Percentiles rank a stretch among this genome's conserved stretches.
phyloP scores from a whole-genome alignment of 257 asterid genomes.

The Parsonsia alboflavescens region DNA sequence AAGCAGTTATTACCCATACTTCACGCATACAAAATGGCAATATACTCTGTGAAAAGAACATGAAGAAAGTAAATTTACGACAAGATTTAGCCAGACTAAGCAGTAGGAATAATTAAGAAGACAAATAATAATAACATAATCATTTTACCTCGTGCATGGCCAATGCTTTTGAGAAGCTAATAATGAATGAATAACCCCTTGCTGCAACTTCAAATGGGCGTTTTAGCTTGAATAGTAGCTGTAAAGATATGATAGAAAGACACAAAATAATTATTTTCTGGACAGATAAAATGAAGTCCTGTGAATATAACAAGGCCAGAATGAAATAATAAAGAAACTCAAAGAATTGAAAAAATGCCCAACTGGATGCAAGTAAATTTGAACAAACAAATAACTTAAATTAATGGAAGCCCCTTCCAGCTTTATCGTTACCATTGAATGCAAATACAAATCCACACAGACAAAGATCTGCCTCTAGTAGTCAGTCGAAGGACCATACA shows the following conservation, averaged over 20 bases:
- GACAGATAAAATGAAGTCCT: not conserved
- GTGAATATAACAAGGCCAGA: not conserved
- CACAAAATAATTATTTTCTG: slow-evolving; percentile 19
- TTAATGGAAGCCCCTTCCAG: not conserved
- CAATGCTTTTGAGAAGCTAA: slow-evolving; percentile 89
- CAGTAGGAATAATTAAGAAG: slow-evolving; percentile 20
- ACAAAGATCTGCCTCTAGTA: not conserved
- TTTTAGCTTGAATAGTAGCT: slow-evolving; percentile 80
- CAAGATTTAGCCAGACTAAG: slow-evolving; percentile 6
- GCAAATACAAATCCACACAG: not conserved
- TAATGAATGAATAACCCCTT: slow-evolving; percentile 94
- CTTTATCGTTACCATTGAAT: not conserved
- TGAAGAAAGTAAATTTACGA: slow-evolving; percentile 14
- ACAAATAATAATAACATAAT: slow-evolving; percentile 17
- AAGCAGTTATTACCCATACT: slow-evolving; percentile 95
- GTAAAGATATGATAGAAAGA: slow-evolving; percentile 28
- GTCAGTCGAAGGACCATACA: not conserved
- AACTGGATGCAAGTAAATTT: not conserved
- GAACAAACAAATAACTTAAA: not conserved
- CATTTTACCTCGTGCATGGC: slow-evolving; percentile 72
- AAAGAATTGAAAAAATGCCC: not conserved
- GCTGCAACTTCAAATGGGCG: slow-evolving; percentile 97
- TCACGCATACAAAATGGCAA: slow-evolving; percentile 97
- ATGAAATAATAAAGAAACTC: not conserved
- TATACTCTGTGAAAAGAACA: slow-evolving; percentile 44